Evolutionary conservation across 495 filamentous ascomycete species (phyloP), one percentile per base, ranked within the genome.

Genomic region (Xylaria longipes): DNA sequence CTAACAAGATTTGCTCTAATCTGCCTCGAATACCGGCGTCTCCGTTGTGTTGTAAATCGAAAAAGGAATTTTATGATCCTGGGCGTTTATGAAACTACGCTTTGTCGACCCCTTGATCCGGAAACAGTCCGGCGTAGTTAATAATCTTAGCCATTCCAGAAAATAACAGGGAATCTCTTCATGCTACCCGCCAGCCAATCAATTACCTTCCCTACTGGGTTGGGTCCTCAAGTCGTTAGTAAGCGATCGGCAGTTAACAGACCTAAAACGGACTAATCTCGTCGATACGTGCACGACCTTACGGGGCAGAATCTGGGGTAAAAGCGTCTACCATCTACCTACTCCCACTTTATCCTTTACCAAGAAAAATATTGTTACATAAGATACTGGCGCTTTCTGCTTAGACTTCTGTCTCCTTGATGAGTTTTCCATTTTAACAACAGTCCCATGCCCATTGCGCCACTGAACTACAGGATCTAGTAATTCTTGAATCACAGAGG

Each of bases 191-290:
- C n/a, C 46, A 15, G 57, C 5, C 33, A 22, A 20, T 33, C 25
- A 8, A 50, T 11, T 37, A 60, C 57, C 57, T 60, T 60, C 57
- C 57, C 57, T 60, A 33, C 57, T 60, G 8, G 33, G 33, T 37
- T 9, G 27, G 1, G 31, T 20, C 31, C 6, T 37, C n/a, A 2
- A 11, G 15, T n/a, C 14, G 54, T 33, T 60, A 60, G 57, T 60
- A 60, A 60, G 57, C 57, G 57, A 60, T 60, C 57, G 57, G 33
- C 57, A 60, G 5, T 22, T 17, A 60, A 60, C 17, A 37, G 31
- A 33, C 57, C 33, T 14, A 31, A 56, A 56, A 17, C 27, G 5
- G 52, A 56, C 27, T 31, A 2, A 37, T 60, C 11, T 37, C 12
- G 29, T 58, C 57, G 11, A n/a, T 4, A 60, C 17, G 31, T 9